These are phyloP conservation scores for Mucor circinelloides DNA, from an alignment of 371 early-diverging fungal genomes.

Conservation along the genomic window DNA sequence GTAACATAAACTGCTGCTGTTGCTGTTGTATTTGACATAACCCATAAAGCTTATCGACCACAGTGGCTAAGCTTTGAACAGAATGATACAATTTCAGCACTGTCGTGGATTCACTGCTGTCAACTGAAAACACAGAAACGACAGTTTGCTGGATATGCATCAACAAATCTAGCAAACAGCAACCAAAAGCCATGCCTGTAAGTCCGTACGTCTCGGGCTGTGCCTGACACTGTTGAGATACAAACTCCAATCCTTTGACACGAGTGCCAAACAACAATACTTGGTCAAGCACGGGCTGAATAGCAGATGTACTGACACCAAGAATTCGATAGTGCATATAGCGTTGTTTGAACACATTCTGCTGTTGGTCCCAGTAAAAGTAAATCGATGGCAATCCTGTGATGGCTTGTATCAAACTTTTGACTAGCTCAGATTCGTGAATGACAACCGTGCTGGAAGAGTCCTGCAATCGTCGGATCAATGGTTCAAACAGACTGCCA, in stretches of 20 bases:
- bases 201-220: conserved; percentile 44
- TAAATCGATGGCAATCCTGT: conserved; percentile 35
- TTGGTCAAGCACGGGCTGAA: conserved; percentile 28
- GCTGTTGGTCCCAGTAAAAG: conserved; percentile 27
- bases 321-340: conserved; percentile 35
- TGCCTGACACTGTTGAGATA: conserved; percentile 34
- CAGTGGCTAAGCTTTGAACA: conserved; percentile 20
- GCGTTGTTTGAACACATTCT: not conserved
- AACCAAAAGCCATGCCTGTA: conserved; percentile 52
- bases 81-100: conserved; percentile 42
- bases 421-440: conserved; percentile 23
- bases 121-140: conserved; percentile 9
- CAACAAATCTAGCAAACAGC: conserved; percentile 42
- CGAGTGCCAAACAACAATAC: conserved; percentile 40
- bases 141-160: conserved; percentile 43
- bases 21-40: conserved; percentile 4
- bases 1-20: conserved; percentile 20
- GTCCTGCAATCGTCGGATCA: conserved; percentile 16
- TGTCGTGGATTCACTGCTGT: conserved; percentile 3
- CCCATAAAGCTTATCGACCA: conserved; percentile 4
- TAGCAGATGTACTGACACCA: conserved; percentile 38
- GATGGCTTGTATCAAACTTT: conserved; percentile 27
- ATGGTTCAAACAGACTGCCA: conserved; percentile 29
- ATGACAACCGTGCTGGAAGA: not conserved
- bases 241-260: conserved; percentile 32